Base-by-base conservation (phyloP, 129 eudicot genomes). In the Saposhnikovia divaricata region DNA sequence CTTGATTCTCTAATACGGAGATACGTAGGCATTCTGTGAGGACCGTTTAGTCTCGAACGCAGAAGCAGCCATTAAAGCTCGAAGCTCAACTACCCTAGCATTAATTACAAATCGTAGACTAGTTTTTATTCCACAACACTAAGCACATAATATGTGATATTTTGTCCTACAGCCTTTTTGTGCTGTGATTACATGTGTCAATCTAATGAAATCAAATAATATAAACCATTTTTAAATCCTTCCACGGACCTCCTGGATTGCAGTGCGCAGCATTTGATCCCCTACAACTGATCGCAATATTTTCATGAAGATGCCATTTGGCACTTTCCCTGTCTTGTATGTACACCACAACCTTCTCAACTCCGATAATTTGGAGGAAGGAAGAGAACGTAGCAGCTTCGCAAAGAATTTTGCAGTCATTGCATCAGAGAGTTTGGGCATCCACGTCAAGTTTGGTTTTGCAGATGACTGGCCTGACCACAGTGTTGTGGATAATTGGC, bases 201-300 rank as follows among this genome's bases (percentile, higher is more conserved):
- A 31, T 45, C 19, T 45, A 44, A 12, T 73, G 14, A 21, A 45
- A 72, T 19, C 19, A 72, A 25, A 44, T 0, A 21, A 40, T 50
- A 11, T 37, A 72, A 38, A 73, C 77, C 23, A 73, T 2, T 48
- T 31, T 51, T 10, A 28, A 76, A 34, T 28, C 8, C 43, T 40
- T 11, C 55, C 78, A 55, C 63, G 82, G 23, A 83, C 53, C 45
- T 85, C 86, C 4, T 68, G 82, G 25, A 88, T 72, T 16, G 77
- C 47, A 4, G 79, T 48, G 53, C 77, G 84, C 82, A 88, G 79
- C 57, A 74, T 68, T 0, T 81, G 86, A 19, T 88, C 87, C 43
- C 91, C 89, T 27, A 80, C 91, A 78, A 83, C 73, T 37, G 69
- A 59, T 16, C 84, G 74, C 46, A 88, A 79, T 51, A 76, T 45